A percentile compares a stretch with the other conserved stretches of the same genome.
Conservation (phyloP, 495 filamentous ascomycete species). For the Lasiosphaeriaceae sp. region DNA sequence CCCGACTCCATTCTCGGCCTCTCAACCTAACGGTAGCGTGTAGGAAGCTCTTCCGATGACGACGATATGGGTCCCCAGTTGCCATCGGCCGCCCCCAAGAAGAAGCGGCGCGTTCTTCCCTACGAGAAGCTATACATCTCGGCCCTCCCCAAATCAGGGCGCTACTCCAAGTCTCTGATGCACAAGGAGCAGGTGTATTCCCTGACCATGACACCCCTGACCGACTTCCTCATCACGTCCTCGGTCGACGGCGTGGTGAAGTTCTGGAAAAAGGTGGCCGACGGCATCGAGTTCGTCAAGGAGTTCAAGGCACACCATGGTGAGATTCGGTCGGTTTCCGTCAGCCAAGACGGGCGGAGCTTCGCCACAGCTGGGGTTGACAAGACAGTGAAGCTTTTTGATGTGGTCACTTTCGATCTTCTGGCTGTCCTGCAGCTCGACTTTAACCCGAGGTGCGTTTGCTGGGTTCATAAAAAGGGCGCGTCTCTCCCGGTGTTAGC, state of each 20-base stretch:
- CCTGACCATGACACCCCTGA: slow-evolving; percentile 78
- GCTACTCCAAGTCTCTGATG: slow-evolving; percentile 97
- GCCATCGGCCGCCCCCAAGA: slow-evolving; percentile 73
- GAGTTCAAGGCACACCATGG: slow-evolving; percentile 89
- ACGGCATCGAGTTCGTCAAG: slow-evolving; percentile 95
- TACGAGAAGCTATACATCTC: slow-evolving; percentile 93
- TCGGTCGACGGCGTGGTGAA: slow-evolving; percentile 93
- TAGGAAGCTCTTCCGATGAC: slow-evolving; percentile 81
- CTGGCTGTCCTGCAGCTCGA: slow-evolving; percentile 74
- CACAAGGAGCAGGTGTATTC: slow-evolving; percentile 92
- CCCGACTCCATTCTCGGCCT: neutral
- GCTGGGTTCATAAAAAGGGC: slow-evolving; percentile 89
- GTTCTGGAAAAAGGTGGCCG: slow-evolving; percentile 96
- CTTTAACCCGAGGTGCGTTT: slow-evolving; percentile 71
- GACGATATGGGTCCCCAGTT: slow-evolving; percentile 93
- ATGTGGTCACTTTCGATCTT: slow-evolving; percentile 92
- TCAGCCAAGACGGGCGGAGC: slow-evolving; percentile 86
- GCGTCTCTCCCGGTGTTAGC: slow-evolving; percentile 83
- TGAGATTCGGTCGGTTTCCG: slow-evolving; percentile 76
- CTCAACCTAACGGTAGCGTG: slow-evolving; percentile 10
- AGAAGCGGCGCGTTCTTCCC: slow-evolving; percentile 84
- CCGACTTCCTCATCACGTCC: slow-evolving; percentile 91
- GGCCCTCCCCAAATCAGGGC: slow-evolving; percentile 74
- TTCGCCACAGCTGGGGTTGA: slow-evolving; percentile 87
- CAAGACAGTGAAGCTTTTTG: slow-evolving; percentile 91